Evolutionary conservation across 2,329 filamentous ascomycete species (phyloP).

Genomic region (Nigrospora osmanthi): DNA sequence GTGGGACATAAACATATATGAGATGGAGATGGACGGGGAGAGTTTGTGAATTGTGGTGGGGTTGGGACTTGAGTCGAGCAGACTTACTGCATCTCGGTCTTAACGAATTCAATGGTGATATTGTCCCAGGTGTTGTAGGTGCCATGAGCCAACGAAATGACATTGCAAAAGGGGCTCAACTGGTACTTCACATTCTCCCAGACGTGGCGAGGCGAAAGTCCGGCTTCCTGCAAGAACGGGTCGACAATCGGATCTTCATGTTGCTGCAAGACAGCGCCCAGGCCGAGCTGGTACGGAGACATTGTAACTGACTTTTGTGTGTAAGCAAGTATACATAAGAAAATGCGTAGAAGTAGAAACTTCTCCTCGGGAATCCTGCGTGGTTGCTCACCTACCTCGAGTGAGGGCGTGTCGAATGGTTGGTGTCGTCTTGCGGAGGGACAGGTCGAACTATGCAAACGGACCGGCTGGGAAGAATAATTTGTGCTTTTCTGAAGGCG

Average conservation of each 20-base stretch:
- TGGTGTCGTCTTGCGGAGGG: no score
- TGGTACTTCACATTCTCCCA: neutral
- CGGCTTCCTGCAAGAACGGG: neutral
- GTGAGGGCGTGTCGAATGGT: no score
- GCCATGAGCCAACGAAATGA: neutral
- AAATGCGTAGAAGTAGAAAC: neutral
- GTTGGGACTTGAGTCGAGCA: no score
- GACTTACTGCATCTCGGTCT: slow-evolving; percentile 1
- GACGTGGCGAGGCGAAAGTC: neutral
- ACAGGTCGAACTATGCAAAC: no score
- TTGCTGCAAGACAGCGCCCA: neutral
- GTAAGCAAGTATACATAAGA: neutral
- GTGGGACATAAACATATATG: neutral
- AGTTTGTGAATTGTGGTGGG: no score
- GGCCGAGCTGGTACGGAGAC: neutral
- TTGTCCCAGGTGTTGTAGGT: neutral
- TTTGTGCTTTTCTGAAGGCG: no score
- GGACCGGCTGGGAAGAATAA: no score
- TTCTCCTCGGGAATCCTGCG: neutral
- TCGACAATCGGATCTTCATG: neutral
- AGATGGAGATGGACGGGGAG: neutral
- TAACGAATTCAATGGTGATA: neutral
- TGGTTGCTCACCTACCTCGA: no score
- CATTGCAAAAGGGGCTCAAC: neutral
- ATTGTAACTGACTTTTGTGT: neutral